These are phyloP conservation scores for Hansenula lynferdii DNA, from an alignment of 1,139 yeast species.

Conservation along the genomic window DNA sequence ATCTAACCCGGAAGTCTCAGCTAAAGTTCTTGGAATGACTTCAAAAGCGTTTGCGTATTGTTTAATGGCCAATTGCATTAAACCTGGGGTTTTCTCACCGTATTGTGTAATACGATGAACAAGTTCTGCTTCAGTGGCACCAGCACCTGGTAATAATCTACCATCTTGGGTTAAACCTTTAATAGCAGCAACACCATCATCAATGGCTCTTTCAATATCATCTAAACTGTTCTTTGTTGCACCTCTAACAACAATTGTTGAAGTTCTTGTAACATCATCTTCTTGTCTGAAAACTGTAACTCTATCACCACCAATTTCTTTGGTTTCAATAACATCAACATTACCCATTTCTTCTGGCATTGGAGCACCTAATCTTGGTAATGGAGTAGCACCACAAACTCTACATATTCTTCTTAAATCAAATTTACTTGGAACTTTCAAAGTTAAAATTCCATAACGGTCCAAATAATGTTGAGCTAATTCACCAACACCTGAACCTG, in stretches of 20 bases:
- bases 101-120: conserved; percentile 73
- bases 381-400: conserved; percentile 96
- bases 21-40: conserved; percentile 85
- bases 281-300: conserved; percentile 92
- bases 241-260: conserved; percentile 91
- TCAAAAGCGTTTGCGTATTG: conserved; percentile 94
- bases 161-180: conserved; percentile 74
- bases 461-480: conserved; percentile 89
- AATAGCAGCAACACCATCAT: conserved; percentile 91
- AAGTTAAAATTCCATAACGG: conserved; percentile 76
- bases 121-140: conserved; percentile 91
- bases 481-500: conserved; percentile 93
- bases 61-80: conserved; percentile 89
- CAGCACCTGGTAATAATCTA: conserved; percentile 91
- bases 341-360: conserved; percentile 91
- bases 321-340: conserved; percentile 83
- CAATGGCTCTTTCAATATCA: conserved; percentile 94
- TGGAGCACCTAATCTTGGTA: conserved; percentile 94
- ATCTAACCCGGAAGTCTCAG: conserved; percentile 93
- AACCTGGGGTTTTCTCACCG: conserved; percentile 94
- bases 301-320: conserved; percentile 96
- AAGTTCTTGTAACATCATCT: conserved; percentile 61
- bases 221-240: conserved; percentile 96
- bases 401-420: conserved; percentile 91
- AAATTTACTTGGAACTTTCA: conserved; percentile 89